Evolutionary conservation across 768 basidiomycete species (phyloP).

Genomic region (Mycena rosella): DNA sequence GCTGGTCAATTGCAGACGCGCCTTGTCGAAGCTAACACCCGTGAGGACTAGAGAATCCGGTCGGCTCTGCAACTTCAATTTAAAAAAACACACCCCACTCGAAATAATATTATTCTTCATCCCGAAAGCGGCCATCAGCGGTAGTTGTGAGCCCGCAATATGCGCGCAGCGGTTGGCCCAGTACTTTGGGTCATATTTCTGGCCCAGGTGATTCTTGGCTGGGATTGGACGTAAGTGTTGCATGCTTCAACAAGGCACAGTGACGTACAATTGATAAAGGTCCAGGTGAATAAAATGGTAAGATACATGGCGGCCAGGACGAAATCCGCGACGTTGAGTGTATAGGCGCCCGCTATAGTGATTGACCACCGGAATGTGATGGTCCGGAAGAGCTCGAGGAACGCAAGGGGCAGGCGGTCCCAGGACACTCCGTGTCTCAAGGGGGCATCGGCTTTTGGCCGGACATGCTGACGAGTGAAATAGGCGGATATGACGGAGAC

Average conservation of each 20-base stretch:
- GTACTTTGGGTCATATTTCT: constrained; percentile 25
- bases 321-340: constrained; percentile 48
- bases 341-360: constrained; percentile 40
- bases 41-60: constrained; percentile 47
- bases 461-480: constrained; percentile 1
- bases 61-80: background rate
- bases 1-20: background rate
- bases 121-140: constrained; percentile 59
- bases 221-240: background rate
- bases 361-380: constrained; percentile 46
- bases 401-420: constrained; percentile 40
- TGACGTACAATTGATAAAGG: constrained; percentile 46
- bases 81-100: constrained; percentile 45
- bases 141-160: constrained; percentile 53
- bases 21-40: constrained; percentile 49
- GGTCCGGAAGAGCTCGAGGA: constrained; percentile 43
- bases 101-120: constrained; percentile 65
- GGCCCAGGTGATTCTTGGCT: constrained; percentile 38
- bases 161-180: constrained; percentile 48
- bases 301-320: constrained; percentile 44
- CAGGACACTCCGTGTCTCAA: constrained; percentile 17
- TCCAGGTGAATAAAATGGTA: constrained; percentile 45
- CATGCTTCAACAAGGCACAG: background rate
- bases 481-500: constrained; percentile 33
- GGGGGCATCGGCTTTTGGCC: background rate